phyloP scores from a whole-genome alignment of 2,329 filamentous ascomycete genomes.

The Diaporthe citriasiana region DNA sequence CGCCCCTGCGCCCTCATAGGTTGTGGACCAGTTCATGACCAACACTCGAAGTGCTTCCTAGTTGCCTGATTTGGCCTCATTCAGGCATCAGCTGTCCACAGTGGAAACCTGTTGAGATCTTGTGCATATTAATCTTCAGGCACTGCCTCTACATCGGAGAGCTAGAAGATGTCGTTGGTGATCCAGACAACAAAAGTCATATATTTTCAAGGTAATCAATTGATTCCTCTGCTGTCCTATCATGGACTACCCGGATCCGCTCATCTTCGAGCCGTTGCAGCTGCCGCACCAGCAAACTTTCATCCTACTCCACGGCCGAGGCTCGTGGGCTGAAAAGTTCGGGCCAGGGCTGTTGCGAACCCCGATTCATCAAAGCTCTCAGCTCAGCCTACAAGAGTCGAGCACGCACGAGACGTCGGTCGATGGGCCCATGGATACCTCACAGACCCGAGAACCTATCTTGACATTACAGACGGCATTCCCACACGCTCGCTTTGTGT shows the following conservation, averaged over 20 bases:
- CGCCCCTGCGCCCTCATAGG: background rate
- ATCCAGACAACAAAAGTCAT: rapidly evolving
- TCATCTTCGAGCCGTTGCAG: constrained; percentile 38
- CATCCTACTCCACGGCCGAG: constrained; percentile 64
- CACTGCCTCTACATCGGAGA: too few relatives aligned
- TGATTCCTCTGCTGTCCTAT: too few relatives aligned
- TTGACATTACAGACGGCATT: constrained; percentile 52
- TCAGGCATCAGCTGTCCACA: background rate
- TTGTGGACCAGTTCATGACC: background rate
- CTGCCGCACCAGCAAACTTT: constrained; percentile 57
- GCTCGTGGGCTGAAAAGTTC: constrained; percentile 58
- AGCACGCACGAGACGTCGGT: background rate
- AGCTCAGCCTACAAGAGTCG: rapidly evolving
- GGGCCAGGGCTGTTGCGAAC: constrained; percentile 53
- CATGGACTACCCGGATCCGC: constrained; percentile 40
- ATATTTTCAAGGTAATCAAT: too few relatives aligned
- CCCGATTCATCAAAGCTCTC: constrained; percentile 19
- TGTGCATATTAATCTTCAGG: background rate
- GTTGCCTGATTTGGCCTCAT: constrained; percentile 26
- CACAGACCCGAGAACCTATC: background rate
- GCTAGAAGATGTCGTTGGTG: rapidly evolving
- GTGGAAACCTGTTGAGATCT: background rate
- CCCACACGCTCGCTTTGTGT: constrained; percentile 62
- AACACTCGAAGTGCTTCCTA: too few relatives aligned
- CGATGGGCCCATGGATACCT: rapidly evolving